phyloP scores from a whole-genome alignment of 306 rosid genomes.

The Psophocarpus tetragonolobus region DNA sequence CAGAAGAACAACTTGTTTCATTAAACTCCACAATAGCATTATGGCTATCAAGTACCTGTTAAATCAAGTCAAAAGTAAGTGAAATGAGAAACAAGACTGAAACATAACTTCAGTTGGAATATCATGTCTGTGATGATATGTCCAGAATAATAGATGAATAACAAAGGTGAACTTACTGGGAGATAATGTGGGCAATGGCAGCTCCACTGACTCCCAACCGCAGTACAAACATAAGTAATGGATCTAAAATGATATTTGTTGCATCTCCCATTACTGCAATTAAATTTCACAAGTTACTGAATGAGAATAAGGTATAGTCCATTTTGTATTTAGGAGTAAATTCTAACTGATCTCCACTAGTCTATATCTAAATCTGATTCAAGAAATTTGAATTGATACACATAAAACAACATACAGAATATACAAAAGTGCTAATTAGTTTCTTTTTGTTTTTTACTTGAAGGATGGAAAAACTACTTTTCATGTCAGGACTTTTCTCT shows the following conservation, averaged over 20 bases:
- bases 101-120: not conserved
- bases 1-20: conserved; percentile 62
- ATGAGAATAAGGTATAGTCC: not conserved
- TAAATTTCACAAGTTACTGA: conserved; percentile 24
- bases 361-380: not conserved
- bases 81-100: conserved; percentile 20
- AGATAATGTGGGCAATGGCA: conserved; percentile 82
- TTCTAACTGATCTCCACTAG: not conserved
- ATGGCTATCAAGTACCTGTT: conserved; percentile 65
- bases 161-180: conserved; percentile 60
- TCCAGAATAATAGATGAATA: conserved; percentile 8
- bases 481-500: not conserved
- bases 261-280: conserved; percentile 58
- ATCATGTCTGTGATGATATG: not conserved
- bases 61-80: not conserved
- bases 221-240: conserved; percentile 60
- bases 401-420: not conserved
- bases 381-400: not conserved
- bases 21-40: conserved; percentile 66
- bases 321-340: not conserved
- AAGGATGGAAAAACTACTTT: not conserved
- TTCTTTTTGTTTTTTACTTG: not conserved
- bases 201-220: conserved; percentile 76
- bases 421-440: not conserved
- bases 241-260: conserved; percentile 72